These are phyloP conservation scores for Termitomyces titanicus DNA, from an alignment of 768 basidiomycete genomes.

Conservation along the genomic window DNA sequence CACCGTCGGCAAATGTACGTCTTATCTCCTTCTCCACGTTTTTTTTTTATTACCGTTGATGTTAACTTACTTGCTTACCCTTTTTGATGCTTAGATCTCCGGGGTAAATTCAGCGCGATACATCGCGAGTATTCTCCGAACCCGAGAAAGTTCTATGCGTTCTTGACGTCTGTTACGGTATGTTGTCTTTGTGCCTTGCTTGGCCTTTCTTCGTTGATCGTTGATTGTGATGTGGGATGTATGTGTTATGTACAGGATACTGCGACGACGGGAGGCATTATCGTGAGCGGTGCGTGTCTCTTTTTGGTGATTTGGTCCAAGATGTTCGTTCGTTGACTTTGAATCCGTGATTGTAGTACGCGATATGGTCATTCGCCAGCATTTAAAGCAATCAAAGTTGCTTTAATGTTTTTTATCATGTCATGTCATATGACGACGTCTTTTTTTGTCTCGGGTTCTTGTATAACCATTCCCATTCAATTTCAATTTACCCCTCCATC, in stretches of 20 bases:
- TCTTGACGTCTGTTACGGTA: conserved; percentile 61
- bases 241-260: conserved; percentile 40
- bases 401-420: conserved; percentile 40
- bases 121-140: conserved; percentile 51
- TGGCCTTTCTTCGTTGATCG: neutral
- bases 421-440: no score
- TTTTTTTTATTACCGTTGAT: no score
- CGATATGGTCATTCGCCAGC: conserved; percentile 80
- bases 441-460: no score
- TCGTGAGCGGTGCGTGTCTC: conserved; percentile 27
- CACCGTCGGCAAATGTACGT: conserved; percentile 56
- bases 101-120: conserved; percentile 46
- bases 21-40: neutral
- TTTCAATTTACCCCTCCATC: no score
- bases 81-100: conserved; percentile 34
- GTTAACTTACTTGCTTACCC: no score
- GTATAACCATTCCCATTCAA: no score
- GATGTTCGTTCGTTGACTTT: neutral
- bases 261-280: conserved; percentile 48
- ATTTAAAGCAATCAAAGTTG: conserved; percentile 70
- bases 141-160: conserved; percentile 53
- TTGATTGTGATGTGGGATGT: neutral
- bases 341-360: conserved; percentile 50
- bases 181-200: neutral
- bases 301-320: neutral